Base-by-base conservation (phyloP, 495 filamentous ascomycete species). In the Talaromyces thailandensis region DNA sequence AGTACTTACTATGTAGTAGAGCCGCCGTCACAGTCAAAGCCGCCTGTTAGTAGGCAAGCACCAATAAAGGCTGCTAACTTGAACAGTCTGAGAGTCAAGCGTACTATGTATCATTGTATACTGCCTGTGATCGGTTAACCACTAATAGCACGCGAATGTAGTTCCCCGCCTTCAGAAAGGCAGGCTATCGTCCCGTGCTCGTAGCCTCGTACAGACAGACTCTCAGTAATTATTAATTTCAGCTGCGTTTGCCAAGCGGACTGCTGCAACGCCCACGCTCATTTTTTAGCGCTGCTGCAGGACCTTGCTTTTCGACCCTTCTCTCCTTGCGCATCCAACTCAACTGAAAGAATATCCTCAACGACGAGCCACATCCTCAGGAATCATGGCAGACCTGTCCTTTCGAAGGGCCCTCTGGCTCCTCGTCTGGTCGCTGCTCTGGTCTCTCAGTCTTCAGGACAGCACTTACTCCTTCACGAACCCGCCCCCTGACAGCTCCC, bases 371-470 rank as follows among this genome's bases (percentile, higher is more conserved):
- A 25, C 11, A 55, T 7, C 28, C n/a, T 23, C 9, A 35, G 18
- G 12, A 37, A 35, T 58, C 56, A 58, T 58, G 56, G 12, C 23
- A 35, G 56, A 29, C 29, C 18, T 29, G 56, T 32, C 25, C 26
- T 16, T 35, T 35, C 21, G 29, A 21, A 21, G 25, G 57, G 29
- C n/a, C 57, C 21, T 59, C 6, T 59, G 57, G 57, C 57, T 59
- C 57, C 37, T 43, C 31, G 37, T 59, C 35, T 59, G 57, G 57
- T 35, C 57, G 31, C 23, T 59, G 31, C 57, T 59, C 31, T 59
- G 57, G 57, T 59, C 57, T 24, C 25, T 45, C 35, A 59, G 57
- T 29, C 35, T 40, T 24, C 32, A 43, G 35, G 18, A 43, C 7
- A 28, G 35, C 37, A 4, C 35, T 16, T 59, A 40, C 35, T 11